Evolutionary conservation across 148 eudicot species (phyloP).

Genomic region (Spergularia marina): DNA sequence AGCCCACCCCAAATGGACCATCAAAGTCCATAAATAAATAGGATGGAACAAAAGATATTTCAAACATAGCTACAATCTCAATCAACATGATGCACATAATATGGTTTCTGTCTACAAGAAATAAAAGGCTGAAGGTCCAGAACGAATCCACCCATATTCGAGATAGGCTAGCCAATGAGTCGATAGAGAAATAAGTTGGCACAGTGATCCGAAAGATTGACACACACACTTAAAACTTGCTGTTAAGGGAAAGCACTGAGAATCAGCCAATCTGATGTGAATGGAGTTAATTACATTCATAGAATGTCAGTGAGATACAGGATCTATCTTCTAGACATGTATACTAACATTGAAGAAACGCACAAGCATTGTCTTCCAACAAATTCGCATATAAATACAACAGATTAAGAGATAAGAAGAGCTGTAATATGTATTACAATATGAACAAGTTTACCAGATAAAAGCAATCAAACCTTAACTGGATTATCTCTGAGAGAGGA

Average conservation of each 20-base stretch:
- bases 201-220: not conserved
- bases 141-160: not conserved
- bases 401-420: not conserved
- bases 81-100: not conserved
- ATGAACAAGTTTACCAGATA: not conserved
- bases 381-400: not conserved
- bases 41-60: not conserved
- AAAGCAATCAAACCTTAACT: conserved; percentile 9
- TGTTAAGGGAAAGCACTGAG: conserved; percentile 3
- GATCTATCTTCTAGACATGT: not conserved
- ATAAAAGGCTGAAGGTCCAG: not conserved
- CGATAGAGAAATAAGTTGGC: conserved; percentile 7
- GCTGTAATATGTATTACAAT: conserved; percentile 6
- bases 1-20: conserved; percentile 5
- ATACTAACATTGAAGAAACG: not conserved
- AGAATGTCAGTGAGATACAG: conserved; percentile 3
- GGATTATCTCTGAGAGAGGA: not conserved
- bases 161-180: not conserved
- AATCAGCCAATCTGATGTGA: not conserved
- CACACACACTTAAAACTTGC: not conserved
- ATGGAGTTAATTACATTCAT: conserved; percentile 6
- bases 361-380: not conserved
- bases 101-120: not conserved
- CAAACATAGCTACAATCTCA: not conserved
- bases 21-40: not conserved